Conservation (phyloP, 345 rosid genomes). For the Hibiscus syriacus region DNA sequence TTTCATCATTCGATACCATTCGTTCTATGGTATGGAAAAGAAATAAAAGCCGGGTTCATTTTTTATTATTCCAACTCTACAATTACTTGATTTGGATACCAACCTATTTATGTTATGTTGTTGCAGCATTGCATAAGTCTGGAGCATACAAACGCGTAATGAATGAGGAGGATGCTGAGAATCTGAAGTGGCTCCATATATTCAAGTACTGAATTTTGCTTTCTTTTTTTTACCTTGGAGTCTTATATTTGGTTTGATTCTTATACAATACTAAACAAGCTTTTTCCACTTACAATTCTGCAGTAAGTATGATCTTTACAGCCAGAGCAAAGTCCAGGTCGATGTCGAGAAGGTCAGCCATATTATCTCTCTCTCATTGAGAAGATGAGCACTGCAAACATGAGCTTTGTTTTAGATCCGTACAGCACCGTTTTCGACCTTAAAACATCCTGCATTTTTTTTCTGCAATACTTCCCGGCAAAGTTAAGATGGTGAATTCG, state of each 20-base stretch:
- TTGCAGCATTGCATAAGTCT: slow-evolving; percentile 43
- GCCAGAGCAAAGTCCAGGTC: slow-evolving; percentile 52
- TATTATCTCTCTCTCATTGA: slow-evolving; percentile 50
- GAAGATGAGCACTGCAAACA: slow-evolving; percentile 24
- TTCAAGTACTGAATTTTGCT: slow-evolving; percentile 40
- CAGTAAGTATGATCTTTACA: slow-evolving; percentile 62
- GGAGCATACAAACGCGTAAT: slow-evolving; percentile 50
- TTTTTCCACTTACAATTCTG: neutral
- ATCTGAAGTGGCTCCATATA: slow-evolving; percentile 52
- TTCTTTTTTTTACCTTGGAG: neutral
- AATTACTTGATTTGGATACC: neutral
- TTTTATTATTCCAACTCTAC: neutral
- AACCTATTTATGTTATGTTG: neutral
- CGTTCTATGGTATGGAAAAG: slow-evolving; percentile 40
- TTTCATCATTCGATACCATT: slow-evolving; percentile 63
- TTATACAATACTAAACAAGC: neutral
- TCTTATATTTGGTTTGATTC: neutral
- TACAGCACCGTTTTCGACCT: neutral
- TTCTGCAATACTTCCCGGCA: slow-evolving; percentile 30
- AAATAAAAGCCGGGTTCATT: neutral
- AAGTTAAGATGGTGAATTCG: slow-evolving; percentile 33
- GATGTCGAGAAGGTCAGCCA: slow-evolving; percentile 54
- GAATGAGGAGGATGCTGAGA: slow-evolving; percentile 50
- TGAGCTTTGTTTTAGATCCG: neutral
- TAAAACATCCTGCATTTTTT: neutral